A percentile compares a stretch with the other conserved stretches of the same genome.
Conservation (phyloP, 306 rosid species). For the Pueraria montana region DNA sequence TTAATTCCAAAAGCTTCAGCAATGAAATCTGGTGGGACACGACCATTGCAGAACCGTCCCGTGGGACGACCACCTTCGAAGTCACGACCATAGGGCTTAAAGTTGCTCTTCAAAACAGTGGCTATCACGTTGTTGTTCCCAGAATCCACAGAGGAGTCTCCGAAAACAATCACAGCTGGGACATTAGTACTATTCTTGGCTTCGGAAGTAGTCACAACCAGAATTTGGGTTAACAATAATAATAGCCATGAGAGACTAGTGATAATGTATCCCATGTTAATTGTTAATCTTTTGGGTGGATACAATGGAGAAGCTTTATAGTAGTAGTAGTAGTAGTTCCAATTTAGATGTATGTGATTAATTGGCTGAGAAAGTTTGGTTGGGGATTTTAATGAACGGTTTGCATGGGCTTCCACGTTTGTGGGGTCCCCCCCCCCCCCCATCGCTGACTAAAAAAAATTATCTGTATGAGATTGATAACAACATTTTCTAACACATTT, state of each 20-base stretch:
- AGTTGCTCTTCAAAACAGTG: slow-evolving; percentile 81
- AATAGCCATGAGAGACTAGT: not conserved
- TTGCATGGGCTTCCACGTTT: slow-evolving; percentile 7
- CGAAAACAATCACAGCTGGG: slow-evolving; percentile 66
- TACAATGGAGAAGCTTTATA: not conserved
- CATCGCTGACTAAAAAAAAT: too few relatives aligned
- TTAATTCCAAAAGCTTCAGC: slow-evolving; percentile 75
- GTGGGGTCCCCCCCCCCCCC: too few relatives aligned
- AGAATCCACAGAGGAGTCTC: slow-evolving; percentile 90
- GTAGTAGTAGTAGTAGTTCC: not conserved
- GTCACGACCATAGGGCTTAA: slow-evolving; percentile 87
- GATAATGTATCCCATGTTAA: not conserved
- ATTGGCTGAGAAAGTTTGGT: slow-evolving; percentile 46
- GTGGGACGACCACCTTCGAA: slow-evolving; percentile 75
- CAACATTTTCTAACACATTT: too few relatives aligned
- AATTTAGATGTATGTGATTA: slow-evolving; percentile 30
- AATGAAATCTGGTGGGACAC: slow-evolving; percentile 79
- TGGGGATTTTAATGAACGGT: not conserved
- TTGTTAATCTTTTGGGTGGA: not conserved
- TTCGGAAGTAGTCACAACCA: not conserved
- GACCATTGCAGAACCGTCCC: slow-evolving; percentile 85
- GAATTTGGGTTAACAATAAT: not conserved
- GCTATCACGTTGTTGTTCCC: slow-evolving; percentile 84
- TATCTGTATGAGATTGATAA: too few relatives aligned
- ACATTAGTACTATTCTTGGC: not conserved